phyloP scores from a whole-genome alignment of 2,329 filamentous ascomycete species.

The Fusarium mangiferae region DNA sequence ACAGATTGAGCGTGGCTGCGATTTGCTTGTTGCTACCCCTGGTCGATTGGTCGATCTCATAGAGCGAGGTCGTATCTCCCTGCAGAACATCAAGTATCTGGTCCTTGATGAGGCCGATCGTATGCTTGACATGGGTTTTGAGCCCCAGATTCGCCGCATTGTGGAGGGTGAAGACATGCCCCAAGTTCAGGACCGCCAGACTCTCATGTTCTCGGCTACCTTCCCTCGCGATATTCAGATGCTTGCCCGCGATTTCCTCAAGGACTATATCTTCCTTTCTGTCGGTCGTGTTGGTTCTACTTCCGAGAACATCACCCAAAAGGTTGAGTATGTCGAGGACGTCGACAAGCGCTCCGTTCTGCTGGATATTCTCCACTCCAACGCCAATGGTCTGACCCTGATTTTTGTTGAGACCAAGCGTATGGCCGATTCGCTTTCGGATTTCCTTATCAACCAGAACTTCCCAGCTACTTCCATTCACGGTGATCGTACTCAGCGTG shows the following conservation, averaged over 20 bases:
- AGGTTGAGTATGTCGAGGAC: constrained; percentile 97
- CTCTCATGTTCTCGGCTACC: constrained; percentile 99
- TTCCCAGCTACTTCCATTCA: constrained; percentile 99
- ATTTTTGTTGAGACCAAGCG: constrained; percentile 99
- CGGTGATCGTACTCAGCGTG: constrained; percentile 97
- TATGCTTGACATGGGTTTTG: constrained; percentile 99
- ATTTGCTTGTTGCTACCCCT: constrained; percentile 95
- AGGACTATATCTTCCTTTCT: constrained; percentile 99
- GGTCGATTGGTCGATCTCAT: constrained; percentile 98
- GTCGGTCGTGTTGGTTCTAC: constrained; percentile 98
- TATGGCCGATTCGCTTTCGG: constrained; percentile 97
- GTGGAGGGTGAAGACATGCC: constrained; percentile 99
- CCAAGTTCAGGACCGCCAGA: constrained; percentile 82
- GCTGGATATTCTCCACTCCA: constrained; percentile 95
- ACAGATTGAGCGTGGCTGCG: constrained; percentile 96
- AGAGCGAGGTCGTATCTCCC: constrained; percentile 96
- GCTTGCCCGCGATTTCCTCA: constrained; percentile 97
- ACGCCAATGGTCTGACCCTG: constrained; percentile 87
- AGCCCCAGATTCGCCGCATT: constrained; percentile 98
- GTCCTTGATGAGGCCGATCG: constrained; percentile 99
- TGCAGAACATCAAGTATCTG: constrained; percentile 98
- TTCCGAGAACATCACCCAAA: constrained; percentile 99
- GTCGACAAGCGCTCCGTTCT: constrained; percentile 97
- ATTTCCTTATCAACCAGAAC: constrained; percentile 98
- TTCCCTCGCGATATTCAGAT: constrained; percentile 99